phyloP scores from a whole-genome alignment of 495 filamentous ascomycete genomes.

The Delitschia confertaspora region DNA sequence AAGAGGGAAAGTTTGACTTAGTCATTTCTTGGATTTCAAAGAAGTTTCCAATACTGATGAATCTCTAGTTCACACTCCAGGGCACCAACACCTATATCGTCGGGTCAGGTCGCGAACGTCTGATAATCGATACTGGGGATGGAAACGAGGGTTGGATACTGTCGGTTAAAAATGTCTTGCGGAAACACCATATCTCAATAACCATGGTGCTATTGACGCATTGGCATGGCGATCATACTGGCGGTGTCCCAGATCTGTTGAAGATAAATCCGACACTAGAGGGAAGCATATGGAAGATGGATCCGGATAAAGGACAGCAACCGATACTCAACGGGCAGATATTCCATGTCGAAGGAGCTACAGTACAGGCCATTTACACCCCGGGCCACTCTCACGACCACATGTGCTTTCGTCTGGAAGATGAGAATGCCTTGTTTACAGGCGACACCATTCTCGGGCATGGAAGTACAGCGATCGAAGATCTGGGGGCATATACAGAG shows the following conservation, averaged over 20 bases:
- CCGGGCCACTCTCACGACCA: slow-evolving; percentile 42
- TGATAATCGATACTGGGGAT: slow-evolving; percentile 76
- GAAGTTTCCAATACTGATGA: not conserved
- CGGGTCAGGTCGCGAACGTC: slow-evolving; percentile 55
- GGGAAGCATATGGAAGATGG: slow-evolving; percentile 37
- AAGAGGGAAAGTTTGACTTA: too few relatives aligned
- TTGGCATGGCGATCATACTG: slow-evolving; percentile 27
- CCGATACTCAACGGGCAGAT: slow-evolving; percentile 45
- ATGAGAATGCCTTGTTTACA: slow-evolving; percentile 24
- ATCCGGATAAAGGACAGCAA: slow-evolving; percentile 41
- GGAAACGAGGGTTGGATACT: slow-evolving; percentile 42
- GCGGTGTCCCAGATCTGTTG: slow-evolving; percentile 22
- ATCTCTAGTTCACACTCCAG: slow-evolving; percentile 43
- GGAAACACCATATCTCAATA: not conserved
- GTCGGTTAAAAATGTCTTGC: slow-evolving; percentile 21
- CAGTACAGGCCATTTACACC: slow-evolving; percentile 35
- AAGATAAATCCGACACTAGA: slow-evolving; percentile 18
- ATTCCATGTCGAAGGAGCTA: slow-evolving; percentile 39
- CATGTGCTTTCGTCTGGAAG: slow-evolving; percentile 41
- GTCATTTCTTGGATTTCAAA: too few relatives aligned
- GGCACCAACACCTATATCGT: slow-evolving; percentile 88
- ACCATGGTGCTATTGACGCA: slow-evolving; percentile 21
- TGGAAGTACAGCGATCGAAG: slow-evolving; percentile 35
- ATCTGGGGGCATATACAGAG: slow-evolving; percentile 37
- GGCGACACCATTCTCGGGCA: slow-evolving; percentile 39